phyloP scores from a whole-genome alignment of 768 basidiomycete genomes.

The Mycena latifolia region DNA sequence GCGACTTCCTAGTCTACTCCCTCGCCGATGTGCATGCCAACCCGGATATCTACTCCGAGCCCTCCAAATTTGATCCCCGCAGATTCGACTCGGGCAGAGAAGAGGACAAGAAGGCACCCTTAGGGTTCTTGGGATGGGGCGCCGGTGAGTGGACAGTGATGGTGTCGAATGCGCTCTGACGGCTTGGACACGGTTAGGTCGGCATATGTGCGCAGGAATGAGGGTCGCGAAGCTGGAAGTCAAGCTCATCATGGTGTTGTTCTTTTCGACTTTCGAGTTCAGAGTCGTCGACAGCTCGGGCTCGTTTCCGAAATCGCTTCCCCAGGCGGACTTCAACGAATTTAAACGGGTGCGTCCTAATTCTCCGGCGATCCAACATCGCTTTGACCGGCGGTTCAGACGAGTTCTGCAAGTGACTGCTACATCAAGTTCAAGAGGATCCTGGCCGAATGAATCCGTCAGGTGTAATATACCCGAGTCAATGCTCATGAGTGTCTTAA shows the following conservation, averaged over 20 bases:
- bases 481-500: no score
- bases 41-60: constrained; percentile 33
- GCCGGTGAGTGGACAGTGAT: constrained; percentile 1
- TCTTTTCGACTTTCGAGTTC: constrained; percentile 3
- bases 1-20: constrained; percentile 32
- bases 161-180: no score
- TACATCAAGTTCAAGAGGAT: constrained; percentile 10
- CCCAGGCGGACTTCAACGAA: constrained; percentile 6
- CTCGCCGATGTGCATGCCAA: constrained; percentile 28
- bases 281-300: not conserved
- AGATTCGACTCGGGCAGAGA: constrained; percentile 12
- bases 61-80: constrained; percentile 26
- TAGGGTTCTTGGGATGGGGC: constrained; percentile 9
- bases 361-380: no score
- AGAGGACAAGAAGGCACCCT: constrained; percentile 10
- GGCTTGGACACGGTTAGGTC: not conserved
- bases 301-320: not conserved
- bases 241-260: constrained; percentile 5
- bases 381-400: not conserved
- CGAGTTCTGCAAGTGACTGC: constrained; percentile 4
- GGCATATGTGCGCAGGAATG: not conserved
- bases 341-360: constrained; percentile 1
- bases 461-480: no score
- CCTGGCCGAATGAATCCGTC: no score
- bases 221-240: constrained; percentile 5